Evolutionary conservation across 2,329 filamentous ascomycete genomes (phyloP).

Genomic region (Epichloe elymi): DNA sequence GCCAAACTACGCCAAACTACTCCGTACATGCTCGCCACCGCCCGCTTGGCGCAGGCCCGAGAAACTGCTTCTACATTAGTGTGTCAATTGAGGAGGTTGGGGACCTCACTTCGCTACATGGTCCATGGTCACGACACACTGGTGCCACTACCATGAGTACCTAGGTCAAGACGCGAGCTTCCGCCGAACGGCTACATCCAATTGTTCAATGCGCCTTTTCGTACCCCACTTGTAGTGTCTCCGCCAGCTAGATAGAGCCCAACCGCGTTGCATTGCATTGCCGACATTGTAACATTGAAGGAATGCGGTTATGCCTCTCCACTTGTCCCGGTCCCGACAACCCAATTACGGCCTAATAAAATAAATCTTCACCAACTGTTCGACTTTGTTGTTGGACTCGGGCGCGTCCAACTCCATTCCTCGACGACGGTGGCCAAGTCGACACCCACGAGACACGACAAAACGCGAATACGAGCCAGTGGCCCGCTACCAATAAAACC

Average conservation of each 20-base stretch:
- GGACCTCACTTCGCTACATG: no score
- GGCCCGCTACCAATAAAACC: neutral
- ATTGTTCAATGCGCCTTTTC: no score
- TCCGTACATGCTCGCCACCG: no score
- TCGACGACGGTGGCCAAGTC: neutral
- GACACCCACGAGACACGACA: neutral
- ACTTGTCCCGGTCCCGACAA: neutral
- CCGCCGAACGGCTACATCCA: no score
- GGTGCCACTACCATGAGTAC: no score
- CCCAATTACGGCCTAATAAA: neutral
- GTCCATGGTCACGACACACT: no score
- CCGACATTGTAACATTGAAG: no score
- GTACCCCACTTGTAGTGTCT: neutral
- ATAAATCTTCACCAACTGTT: neutral
- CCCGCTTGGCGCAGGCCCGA: no score
- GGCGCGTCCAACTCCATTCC: neutral
- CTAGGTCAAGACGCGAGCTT: no score
- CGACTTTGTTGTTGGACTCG: neutral
- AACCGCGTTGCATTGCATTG: neutral
- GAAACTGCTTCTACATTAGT: no score
- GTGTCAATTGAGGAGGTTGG: no score
- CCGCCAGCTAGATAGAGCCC: neutral
- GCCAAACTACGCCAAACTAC: no score
- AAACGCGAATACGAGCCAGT: neutral
- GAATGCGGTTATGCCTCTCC: neutral